Evolutionary conservation across 768 basidiomycete genomes (phyloP).

Genomic region (Pholiota molesta): DNA sequence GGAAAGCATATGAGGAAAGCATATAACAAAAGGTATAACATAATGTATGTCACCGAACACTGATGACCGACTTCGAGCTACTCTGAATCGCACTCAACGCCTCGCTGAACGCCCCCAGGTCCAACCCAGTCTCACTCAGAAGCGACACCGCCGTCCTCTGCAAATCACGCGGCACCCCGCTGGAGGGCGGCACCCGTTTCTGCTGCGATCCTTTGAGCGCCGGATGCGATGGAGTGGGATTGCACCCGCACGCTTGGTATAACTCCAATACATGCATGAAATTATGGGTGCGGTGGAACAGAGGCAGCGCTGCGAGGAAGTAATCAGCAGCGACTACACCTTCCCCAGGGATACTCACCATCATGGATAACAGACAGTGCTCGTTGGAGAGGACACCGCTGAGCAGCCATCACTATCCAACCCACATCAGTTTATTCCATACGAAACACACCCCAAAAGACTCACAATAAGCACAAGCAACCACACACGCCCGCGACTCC

Average conservation of each 20-base stretch:
- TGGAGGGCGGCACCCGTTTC: background rate
- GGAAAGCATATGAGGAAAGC: background rate
- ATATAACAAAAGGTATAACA: background rate
- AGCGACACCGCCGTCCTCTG: conserved; percentile 20
- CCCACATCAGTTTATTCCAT: conserved; percentile 1
- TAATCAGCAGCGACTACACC: background rate
- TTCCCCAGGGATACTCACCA: conserved; percentile 30
- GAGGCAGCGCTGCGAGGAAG: conserved; percentile 45
- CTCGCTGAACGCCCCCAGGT: conserved; percentile 27
- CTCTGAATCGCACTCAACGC: conserved; percentile 24
- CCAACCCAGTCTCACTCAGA: conserved; percentile 27
- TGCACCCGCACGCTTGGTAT: conserved; percentile 43
- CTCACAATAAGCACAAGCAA: conserved; percentile 57
- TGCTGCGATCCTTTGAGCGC: conserved; percentile 33
- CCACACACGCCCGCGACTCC: conserved; percentile 58
- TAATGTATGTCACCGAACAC: background rate
- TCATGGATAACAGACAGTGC: conserved; percentile 45
- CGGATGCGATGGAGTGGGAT: conserved; percentile 43
- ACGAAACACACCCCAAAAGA: conserved; percentile 11
- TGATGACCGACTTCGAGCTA: conserved; percentile 1
- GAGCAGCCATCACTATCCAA: conserved; percentile 48
- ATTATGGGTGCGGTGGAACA: conserved; percentile 51
- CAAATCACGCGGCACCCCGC: conserved; percentile 1
- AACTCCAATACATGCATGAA: conserved; percentile 52
- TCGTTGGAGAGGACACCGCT: conserved; percentile 37